Conservation (phyloP, 148 eudicot species). For the Rhododendron ferrugineum region DNA sequence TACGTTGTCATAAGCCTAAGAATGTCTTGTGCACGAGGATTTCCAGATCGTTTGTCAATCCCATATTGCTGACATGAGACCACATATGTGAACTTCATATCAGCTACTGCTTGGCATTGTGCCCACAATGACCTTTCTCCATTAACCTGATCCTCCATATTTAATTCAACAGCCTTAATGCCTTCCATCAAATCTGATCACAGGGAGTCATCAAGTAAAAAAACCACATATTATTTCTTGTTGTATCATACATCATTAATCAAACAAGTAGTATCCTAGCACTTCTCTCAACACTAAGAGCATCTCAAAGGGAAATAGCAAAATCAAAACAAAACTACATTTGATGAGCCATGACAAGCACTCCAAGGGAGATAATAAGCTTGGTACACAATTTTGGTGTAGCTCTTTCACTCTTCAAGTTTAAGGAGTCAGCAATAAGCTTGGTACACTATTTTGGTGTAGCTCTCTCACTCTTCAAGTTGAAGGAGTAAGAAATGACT, state of each 20-base stretch:
- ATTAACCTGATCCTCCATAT: constrained; percentile 65
- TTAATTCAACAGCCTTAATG: constrained; percentile 84
- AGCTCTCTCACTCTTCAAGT: neutral
- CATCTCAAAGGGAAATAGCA: neutral
- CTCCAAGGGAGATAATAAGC: neutral
- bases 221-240: neutral
- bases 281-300: neutral
- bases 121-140: constrained; percentile 76
- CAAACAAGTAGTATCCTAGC: neutral
- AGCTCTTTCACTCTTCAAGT: neutral
- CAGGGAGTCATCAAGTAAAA: constrained; percentile 1
- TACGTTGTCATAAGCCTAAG: constrained; percentile 84
- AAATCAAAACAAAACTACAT: neutral
- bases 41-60: constrained; percentile 74
- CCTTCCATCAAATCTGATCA: constrained; percentile 81
- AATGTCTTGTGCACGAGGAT: constrained; percentile 84
- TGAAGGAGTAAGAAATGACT: neutral
- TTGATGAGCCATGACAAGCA: neutral
- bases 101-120: constrained; percentile 96
- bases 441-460: neutral
- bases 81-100: constrained; percentile 96
- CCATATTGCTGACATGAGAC: constrained; percentile 96
- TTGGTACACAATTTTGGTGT: neutral
- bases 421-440: neutral
- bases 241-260: neutral